Percentiles rank a stretch among this genome's conserved stretches.
Conservation (phyloP, 1,284 basidiomycete genomes). For the Ustilago shanxiensis region DNA sequence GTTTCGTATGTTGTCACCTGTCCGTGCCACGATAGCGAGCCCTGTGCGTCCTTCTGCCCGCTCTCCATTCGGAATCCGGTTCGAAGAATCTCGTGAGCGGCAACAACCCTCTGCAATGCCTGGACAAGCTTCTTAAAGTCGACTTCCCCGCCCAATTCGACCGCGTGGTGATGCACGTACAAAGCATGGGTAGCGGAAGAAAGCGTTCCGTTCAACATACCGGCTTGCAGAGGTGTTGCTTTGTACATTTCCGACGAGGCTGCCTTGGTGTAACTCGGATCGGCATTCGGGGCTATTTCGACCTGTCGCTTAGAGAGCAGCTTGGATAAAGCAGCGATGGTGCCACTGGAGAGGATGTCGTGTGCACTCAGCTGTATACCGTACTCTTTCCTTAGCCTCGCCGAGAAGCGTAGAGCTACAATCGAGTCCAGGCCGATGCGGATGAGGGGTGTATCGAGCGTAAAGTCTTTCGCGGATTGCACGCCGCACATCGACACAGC, state of each 20-base stretch:
- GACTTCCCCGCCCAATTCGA: conserved; percentile 2
- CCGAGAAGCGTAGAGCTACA: conserved; percentile 25
- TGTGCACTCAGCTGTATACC: conserved; percentile 21
- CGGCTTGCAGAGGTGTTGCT: no score
- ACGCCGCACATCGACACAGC: no score
- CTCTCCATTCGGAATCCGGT: conserved; percentile 17
- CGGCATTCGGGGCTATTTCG: no score
- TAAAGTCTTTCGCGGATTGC: no score
- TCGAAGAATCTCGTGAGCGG: conserved; percentile 19
- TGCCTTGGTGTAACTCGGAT: no score
- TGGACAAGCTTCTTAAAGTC: conserved; percentile 13
- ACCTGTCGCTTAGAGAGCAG: not conserved
- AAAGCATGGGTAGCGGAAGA: conserved; percentile 5
- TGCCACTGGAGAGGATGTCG: conserved; percentile 10
- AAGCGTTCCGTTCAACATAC: not conserved
- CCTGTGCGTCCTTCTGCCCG: not conserved
- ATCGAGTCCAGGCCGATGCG: conserved; percentile 28
- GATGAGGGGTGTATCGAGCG: not conserved
- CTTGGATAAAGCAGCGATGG: conserved; percentile 9
- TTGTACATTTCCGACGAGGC: no score
- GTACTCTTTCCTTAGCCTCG: conserved; percentile 17
- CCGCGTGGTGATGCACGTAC: conserved; percentile 28
- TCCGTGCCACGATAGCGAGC: no score
- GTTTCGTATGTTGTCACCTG: no score
- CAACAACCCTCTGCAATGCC: conserved; percentile 15